Conservation (phyloP, 2,329 filamentous ascomycete species). For the Aspergillus japonicus region DNA sequence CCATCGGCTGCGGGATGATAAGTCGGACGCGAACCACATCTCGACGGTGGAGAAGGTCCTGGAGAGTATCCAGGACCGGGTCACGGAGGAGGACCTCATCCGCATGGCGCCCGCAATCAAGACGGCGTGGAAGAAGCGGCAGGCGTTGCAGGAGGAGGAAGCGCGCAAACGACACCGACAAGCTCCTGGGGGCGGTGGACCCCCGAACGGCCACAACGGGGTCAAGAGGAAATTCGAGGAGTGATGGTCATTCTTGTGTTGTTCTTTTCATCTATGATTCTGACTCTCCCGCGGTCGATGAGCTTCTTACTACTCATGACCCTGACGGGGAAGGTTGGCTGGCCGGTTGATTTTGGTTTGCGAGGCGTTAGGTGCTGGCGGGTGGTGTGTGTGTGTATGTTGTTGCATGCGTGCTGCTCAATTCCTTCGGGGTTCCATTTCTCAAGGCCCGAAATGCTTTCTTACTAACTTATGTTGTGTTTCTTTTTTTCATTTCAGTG, state of each 20-base stretch:
- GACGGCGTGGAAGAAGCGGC: slow-evolving; percentile 72
- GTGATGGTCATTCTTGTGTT: slow-evolving; percentile 12
- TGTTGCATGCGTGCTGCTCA: neutral
- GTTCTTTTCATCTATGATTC: neutral
- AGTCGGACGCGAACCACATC: slow-evolving; percentile 85
- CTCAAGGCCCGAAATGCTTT: neutral
- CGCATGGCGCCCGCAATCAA: slow-evolving; percentile 68
- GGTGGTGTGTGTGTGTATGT: neutral
- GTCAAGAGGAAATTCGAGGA: slow-evolving; percentile 45
- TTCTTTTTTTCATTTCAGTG: neutral
- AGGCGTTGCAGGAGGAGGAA: slow-evolving; percentile 39
- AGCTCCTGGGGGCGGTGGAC: slow-evolving; percentile 18
- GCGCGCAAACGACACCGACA: slow-evolving; percentile 27
- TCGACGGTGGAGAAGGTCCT: slow-evolving; percentile 81
- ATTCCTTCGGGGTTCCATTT: neutral
- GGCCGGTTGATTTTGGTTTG: slow-evolving; percentile 13
- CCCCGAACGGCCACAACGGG: slow-evolving; percentile 36
- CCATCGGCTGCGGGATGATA: slow-evolving; percentile 89
- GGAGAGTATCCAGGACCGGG: slow-evolving; percentile 82
- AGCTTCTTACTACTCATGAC: neutral
- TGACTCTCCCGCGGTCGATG: neutral
- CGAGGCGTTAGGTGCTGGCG: slow-evolving; percentile 21
- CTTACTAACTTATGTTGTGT: neutral
- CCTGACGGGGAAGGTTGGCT: neutral
- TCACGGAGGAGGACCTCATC: slow-evolving; percentile 79